Percentiles rank a stretch among this genome's conserved stretches.
phyloP scores from a whole-genome alignment of 345 rosid genomes.

The rapeseed (Brassica napus) region DNA sequence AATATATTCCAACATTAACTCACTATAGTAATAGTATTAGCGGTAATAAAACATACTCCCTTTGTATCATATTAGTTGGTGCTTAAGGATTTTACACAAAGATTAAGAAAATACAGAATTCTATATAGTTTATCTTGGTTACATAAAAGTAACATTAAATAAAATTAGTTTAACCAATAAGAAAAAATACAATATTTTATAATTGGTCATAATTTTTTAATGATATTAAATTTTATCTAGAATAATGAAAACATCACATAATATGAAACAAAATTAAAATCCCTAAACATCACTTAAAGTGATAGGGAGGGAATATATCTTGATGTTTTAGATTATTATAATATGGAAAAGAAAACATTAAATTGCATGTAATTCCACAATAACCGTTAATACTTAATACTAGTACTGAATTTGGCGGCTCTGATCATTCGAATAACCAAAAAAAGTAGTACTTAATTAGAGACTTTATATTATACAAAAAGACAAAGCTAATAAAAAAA shows the following conservation, averaged over 20 bases:
- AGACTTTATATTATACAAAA: constrained; percentile 2
- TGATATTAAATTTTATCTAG: no score
- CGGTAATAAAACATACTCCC: neutral
- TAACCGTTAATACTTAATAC: constrained; percentile 26
- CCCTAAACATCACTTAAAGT: no score
- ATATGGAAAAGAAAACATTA: neutral
- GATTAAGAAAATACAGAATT: no score
- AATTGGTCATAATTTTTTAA: no score
- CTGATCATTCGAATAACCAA: constrained; percentile 19
- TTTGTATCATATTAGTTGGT: no score
- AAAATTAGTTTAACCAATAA: no score
- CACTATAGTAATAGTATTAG: neutral
- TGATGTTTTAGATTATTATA: neutral
- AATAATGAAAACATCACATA: no score
- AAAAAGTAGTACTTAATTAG: neutral
- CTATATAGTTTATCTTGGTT: no score
- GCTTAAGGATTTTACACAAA: no score
- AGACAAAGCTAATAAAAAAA: constrained; percentile 2
- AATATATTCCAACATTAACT: neutral
- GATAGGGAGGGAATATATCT: neutral
- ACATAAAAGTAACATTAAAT: no score
- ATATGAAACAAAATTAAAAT: no score
- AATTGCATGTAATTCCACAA: constrained; percentile 26
- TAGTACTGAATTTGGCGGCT: constrained; percentile 37
- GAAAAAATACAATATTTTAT: no score